Evolutionary conservation across 148 eudicot species (phyloP), one percentile per base, ranked within the genome.

Genomic region (Camellia granthamiana): DNA sequence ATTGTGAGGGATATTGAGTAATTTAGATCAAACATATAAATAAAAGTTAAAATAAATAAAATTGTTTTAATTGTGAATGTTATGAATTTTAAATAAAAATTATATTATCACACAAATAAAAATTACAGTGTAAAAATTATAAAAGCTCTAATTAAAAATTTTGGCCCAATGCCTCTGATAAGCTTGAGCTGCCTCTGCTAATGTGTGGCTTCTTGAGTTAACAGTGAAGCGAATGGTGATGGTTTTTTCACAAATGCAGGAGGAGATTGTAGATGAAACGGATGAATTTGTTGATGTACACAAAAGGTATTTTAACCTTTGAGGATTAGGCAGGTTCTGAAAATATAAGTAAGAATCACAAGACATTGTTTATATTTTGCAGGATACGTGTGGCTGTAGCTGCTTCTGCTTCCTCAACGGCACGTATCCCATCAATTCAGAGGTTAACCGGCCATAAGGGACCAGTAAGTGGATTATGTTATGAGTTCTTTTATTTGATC

Each of bases 381-480:
- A 96, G 99, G 90, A 93, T 96, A 88, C 97, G 99, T 49, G 99
- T 96, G 68, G 99, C 93, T 80, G 99, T 97, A 65, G 99, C 93
- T 76, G 99, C 99, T 60, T 97, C 99, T 70, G 98, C 98, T 82
- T 89, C 97, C 65, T 93, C 92, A 46, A 59, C 93, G 78, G 95
- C 97, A 12, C 97, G 99, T 3, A 86, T 89, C 67, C 99, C 99
- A 79, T 96, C 99, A 59, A 68, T 81, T 83, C 85, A 94, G 76
- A 90, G 97, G 86, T 76, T 93, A 86, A 84, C 88, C 66, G 85
- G 80, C 84, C 85, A 84, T 61, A 94, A 94, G 79, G 90, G 79
- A 72, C 73, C 86, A 74, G 99, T 95, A 84, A 88, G 97, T 90
- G 60, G 13, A 81, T 51, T 41, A 13, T 67, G 8, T 54, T 18